Evolutionary conservation across 805 yeast species (phyloP), one percentile per base, ranked within the genome.

Genomic region (Yamadazyma tumulicola): DNA sequence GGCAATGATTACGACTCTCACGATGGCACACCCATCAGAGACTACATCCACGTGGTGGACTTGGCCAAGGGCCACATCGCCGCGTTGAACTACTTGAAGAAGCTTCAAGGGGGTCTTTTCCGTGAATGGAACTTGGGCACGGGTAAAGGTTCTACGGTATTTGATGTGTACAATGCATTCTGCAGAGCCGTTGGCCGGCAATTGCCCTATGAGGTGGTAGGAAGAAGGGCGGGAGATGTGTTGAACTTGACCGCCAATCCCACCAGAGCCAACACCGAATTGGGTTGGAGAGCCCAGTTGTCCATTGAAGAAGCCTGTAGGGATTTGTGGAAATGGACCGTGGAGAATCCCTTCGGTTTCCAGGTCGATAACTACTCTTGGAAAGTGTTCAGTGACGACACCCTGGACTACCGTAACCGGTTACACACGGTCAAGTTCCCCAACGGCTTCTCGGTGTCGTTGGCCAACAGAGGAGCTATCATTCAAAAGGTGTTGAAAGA

Each of bases 41-140:
- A 85, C 55, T 85, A 85, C 50, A 75, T 85, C 38, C 91, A 85
- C 47, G 91, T 85, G 11, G 76, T 81, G 37, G 95, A 85, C 53
- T 72, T 85, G 40, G 88, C 91, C 6, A 66, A 67, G 47, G 95
- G 91, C 32, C 93, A 85, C 47, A 62, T 83, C 38, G 76, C 87
- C 19, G 87, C 91, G 3, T 63, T 85, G 45, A 61, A 71, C 29
- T 77, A 79, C 52, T 66, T 85, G 32, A 45, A 48, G n/a, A 41
- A 41, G 4, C 29, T 52, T 16, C 42, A 47, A 6, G 44, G 54
- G 12, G 85, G 85, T 6, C 61, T 76, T 34, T 78, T 72, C 49
- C 70, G 88, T 35, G 91, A 77, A 54, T 85, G 93, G 93, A 85
- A 85, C 53, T 70, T 85, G 38, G 94, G 94, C 27, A 77, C 89